A percentile compares a stretch with the other conserved stretches of the same genome.
phyloP scores from a whole-genome alignment of 78 protist genomes.

The Dictyostelium capitatum region DNA sequence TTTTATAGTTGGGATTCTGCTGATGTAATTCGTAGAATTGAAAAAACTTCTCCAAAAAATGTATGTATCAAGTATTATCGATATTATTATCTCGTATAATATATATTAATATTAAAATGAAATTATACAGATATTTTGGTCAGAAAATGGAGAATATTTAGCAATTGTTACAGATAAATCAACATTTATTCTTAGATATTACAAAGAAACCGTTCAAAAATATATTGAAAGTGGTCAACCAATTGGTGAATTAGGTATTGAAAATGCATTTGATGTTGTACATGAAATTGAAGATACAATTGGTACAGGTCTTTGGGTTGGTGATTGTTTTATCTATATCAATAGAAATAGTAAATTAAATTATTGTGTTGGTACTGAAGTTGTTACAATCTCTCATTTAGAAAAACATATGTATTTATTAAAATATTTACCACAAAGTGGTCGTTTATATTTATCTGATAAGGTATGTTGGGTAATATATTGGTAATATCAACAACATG shows the following conservation, averaged over 20 bases:
- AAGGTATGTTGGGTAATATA: conserved; percentile 20
- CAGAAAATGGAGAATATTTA: conserved; percentile 89
- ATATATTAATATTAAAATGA: background rate
- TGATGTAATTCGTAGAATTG: conserved; percentile 94
- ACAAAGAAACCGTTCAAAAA: conserved; percentile 77
- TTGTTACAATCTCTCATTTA: conserved; percentile 92
- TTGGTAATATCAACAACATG: background rate
- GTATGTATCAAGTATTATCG: conserved; percentile 39
- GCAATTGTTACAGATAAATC: conserved; percentile 90
- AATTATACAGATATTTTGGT: conserved; percentile 89
- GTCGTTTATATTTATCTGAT: conserved; percentile 95
- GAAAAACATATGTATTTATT: conserved; percentile 85
- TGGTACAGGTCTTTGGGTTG: conserved; percentile 95
- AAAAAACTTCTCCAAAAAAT: conserved; percentile 86
- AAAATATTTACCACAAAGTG: conserved; percentile 92
- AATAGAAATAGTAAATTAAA: conserved; percentile 90
- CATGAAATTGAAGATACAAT: conserved; percentile 88
- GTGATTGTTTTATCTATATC: conserved; percentile 97
- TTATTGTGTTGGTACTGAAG: conserved; percentile 97
- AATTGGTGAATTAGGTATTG: conserved; percentile 94
- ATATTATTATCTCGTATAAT: background rate
- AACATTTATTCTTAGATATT: conserved; percentile 92
- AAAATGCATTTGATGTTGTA: conserved; percentile 94
- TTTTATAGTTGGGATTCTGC: conserved; percentile 98
- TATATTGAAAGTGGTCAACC: conserved; percentile 80